Conservation (phyloP, 768 basidiomycete genomes). For the Boletus insuetus region DNA sequence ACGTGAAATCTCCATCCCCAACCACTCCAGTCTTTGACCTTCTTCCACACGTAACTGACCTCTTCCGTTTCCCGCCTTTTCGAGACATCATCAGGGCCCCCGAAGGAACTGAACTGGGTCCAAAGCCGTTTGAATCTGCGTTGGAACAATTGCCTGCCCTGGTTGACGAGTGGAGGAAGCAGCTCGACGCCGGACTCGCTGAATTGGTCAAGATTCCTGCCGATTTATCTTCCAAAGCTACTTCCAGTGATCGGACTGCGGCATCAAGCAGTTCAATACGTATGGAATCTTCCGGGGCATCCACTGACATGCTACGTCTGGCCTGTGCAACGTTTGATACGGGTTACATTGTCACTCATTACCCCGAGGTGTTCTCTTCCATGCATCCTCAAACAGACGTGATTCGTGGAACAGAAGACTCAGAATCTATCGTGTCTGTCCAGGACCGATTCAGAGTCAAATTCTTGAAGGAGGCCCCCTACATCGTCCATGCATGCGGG, state of each 20-base stretch:
- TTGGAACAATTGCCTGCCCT: conserved; percentile 4
- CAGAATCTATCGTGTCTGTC: background rate
- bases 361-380: background rate
- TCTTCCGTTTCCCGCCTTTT: background rate
- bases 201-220: background rate
- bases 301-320: background rate
- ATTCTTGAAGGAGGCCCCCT: background rate
- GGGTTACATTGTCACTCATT: background rate
- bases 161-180: background rate
- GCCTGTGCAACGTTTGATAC: conserved; percentile 2
- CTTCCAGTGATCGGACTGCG: too few relatives aligned
- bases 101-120: background rate
- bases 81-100: background rate
- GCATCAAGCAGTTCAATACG: background rate
- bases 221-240: background rate
- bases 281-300: too few relatives aligned
- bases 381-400: background rate
- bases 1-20: background rate
- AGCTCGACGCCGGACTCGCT: conserved; percentile 1
- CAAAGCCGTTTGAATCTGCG: background rate
- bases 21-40: background rate
- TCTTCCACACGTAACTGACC: conserved; percentile 1
- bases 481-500: conserved; percentile 1
- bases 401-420: too few relatives aligned
- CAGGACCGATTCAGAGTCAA: background rate